phyloP scores from a whole-genome alignment of 2,329 filamentous ascomycete genomes.

The Colletotrichum sidae region DNA sequence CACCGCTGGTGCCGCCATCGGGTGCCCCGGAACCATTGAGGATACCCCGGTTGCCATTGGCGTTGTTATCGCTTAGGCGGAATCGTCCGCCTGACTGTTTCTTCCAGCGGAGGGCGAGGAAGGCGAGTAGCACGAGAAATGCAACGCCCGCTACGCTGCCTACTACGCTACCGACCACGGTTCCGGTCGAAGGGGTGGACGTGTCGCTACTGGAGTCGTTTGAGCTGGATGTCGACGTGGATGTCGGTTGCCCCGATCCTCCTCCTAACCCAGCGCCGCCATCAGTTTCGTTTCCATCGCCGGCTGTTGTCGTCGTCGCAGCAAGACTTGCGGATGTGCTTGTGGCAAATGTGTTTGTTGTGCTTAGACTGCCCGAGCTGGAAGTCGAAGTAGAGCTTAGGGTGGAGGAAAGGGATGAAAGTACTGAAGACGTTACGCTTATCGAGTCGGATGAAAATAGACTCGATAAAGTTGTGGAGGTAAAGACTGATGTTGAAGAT shows the following conservation, averaged over 20 bases:
- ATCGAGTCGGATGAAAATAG: constrained; percentile 29
- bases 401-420: constrained; percentile 27
- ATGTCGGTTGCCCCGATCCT: constrained; percentile 5
- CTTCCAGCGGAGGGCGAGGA: constrained; percentile 67
- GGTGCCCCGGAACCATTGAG: constrained; percentile 41
- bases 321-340: constrained; percentile 20
- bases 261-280: constrained; percentile 4
- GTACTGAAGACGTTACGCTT: constrained; percentile 27
- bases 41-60: constrained; percentile 46
- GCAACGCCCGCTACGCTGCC: constrained; percentile 70
- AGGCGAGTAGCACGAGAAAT: constrained; percentile 64
- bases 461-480: constrained; percentile 28
- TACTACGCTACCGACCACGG: constrained; percentile 66
- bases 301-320: constrained; percentile 10
- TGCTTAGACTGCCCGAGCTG: constrained; percentile 4
- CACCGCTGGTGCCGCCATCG: constrained; percentile 38
- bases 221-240: constrained; percentile 40
- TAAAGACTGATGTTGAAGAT: constrained; percentile 37
- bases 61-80: constrained; percentile 56
- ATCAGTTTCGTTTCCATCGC: constrained; percentile 11
- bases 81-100: constrained; percentile 59
- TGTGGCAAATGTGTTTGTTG: constrained; percentile 24
- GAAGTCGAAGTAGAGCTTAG: not conserved
- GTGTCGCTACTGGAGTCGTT: constrained; percentile 22
- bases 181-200: constrained; percentile 37